Evolutionary conservation across 306 rosid species (phyloP).

Genomic region (Elaeagnus macrophylla): DNA sequence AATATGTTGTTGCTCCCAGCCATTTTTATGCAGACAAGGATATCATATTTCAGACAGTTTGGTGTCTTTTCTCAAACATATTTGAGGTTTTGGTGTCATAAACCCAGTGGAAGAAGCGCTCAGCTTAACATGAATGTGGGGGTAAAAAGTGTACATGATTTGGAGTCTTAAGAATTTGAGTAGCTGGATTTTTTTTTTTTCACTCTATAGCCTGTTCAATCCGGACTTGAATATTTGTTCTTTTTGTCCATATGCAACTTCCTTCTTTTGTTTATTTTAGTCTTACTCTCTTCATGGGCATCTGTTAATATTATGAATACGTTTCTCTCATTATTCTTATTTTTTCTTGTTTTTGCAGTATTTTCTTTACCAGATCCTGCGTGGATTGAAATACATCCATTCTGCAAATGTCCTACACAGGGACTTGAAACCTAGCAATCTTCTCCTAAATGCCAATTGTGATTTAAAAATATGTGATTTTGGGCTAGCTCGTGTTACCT

Average conservation of each 20-base stretch:
- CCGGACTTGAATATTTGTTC: not conserved
- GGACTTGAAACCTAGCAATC: slow-evolving; percentile 95
- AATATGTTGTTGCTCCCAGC: too few species aligned
- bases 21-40: too few species aligned
- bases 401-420: slow-evolving; percentile 94
- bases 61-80: too few species aligned
- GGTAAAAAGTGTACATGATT: not conserved
- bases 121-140: not conserved
- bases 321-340: not conserved
- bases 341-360: slow-evolving; percentile 40
- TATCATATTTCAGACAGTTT: too few species aligned
- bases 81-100: too few species aligned
- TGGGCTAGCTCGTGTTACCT: slow-evolving; percentile 94
- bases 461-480: slow-evolving; percentile 94
- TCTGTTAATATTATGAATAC: not conserved
- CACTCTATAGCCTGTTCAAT: not conserved
- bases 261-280: not conserved
- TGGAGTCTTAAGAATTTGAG: not conserved
- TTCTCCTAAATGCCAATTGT: slow-evolving; percentile 86
- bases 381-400: slow-evolving; percentile 94
- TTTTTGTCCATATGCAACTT: not conserved
- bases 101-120: too few species aligned
- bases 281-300: not conserved
- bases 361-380: slow-evolving; percentile 90
- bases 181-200: not conserved